Evolutionary conservation across 176 grass and related monocot species (phyloP), one percentile per base, ranked within the genome.

Genomic region (Carex cristatella): DNA sequence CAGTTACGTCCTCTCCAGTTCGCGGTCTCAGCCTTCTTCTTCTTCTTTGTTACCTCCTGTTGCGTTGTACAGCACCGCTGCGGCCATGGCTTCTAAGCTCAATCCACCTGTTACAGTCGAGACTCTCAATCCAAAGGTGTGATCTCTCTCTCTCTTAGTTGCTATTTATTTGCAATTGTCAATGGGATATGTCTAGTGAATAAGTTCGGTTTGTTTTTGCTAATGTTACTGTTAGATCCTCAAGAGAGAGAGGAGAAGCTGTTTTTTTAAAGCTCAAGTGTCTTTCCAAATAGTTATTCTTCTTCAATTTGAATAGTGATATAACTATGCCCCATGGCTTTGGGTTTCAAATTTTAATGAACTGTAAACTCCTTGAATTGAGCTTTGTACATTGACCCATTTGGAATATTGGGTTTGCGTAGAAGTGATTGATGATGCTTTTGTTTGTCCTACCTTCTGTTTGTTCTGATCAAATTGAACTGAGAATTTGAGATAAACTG

Each of bases 71-170:
- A 42, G 66, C 10, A 83, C 81, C 69, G 87, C 87, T 56, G 84
- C 90, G 28, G 75, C 81, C 81, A 63, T 90, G 90, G 86, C 61
- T 33, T 86, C 85, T 2, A 79, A 84, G 7, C 58, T 61, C 12
- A 55, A 68, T 40, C 86, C 86, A 12, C 23, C 80, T 72, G 90
- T 94, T 69, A 90, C 90, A 1, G 62, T 94, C 42, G 76, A 92
- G 15, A 90, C 86, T 67, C 87, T 94, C 81, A 94, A 94, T 46
- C 92, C 90, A 15, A 92, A 94, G 92, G 92, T 94, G 42, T 40
- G 7, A 28, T 62, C 23, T 71, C 60, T 8, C 48, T 27, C 2
- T 40, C 55, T 61, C 7, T 83, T 66, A 6, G 10, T 80, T 68
- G 11, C 10, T 61, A 35, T 74, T 68, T 58, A 30, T 31, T 58